Percentiles rank a stretch among this genome's conserved stretches.
These are phyloP conservation scores for Geotrichum aggregatum DNA, from an alignment of 1,139 yeast species.

Conservation along the genomic window DNA sequence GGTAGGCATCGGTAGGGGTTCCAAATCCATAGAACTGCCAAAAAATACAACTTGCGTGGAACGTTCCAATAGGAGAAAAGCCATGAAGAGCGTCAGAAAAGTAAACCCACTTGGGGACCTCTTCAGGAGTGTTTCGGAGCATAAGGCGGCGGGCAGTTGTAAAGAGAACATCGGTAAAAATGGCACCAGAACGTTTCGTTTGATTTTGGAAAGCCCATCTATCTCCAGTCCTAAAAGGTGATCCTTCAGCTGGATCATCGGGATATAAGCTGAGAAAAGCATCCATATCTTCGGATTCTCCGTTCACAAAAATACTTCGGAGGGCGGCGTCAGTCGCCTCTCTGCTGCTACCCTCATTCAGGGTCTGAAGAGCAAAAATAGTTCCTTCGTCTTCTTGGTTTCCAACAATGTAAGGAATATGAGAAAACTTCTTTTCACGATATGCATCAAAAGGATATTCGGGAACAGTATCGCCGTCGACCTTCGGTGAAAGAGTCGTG, in stretches of 20 bases:
- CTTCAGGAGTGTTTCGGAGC: constrained; percentile 7
- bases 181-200: constrained; percentile 24
- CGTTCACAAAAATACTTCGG: constrained; percentile 4
- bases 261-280: constrained; percentile 23
- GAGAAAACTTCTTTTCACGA: constrained; percentile 21
- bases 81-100: constrained; percentile 21
- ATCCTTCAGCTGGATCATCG: constrained; percentile 23
- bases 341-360: neutral
- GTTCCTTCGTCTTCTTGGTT: constrained; percentile 30
- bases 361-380: constrained; percentile 20
- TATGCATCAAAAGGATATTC: constrained; percentile 20
- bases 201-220: constrained; percentile 19
- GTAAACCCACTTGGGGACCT: constrained; percentile 18
- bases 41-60: constrained; percentile 24
- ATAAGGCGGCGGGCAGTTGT: constrained; percentile 25
- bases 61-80: constrained; percentile 25
- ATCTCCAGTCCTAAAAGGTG: constrained; percentile 27
- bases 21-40: constrained; percentile 11
- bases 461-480: constrained; percentile 23
- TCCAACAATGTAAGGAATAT: constrained; percentile 27
- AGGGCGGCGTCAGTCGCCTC: constrained; percentile 5
- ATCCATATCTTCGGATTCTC: constrained; percentile 6
- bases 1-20: constrained; percentile 18
- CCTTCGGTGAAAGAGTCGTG: constrained; percentile 24
- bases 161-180: constrained; percentile 26